These are phyloP conservation scores for Acacia concinna DNA, from an alignment of 331 rosid genomes.

Conservation along the genomic window DNA sequence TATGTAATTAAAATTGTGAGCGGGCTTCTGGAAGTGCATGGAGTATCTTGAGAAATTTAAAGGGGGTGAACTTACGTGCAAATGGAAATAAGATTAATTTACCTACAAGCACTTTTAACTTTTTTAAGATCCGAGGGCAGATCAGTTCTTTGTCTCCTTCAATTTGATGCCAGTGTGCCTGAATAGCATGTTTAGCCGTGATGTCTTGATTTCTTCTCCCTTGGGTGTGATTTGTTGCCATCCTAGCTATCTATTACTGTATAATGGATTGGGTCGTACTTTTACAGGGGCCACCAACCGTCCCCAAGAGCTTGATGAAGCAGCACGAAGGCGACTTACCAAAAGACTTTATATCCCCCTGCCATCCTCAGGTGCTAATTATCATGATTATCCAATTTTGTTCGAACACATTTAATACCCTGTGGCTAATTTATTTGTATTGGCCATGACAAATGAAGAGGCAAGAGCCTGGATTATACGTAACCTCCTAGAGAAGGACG, in stretches of 20 bases:
- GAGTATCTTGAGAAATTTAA: too few species aligned
- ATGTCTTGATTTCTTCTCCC: neutral
- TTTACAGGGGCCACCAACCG: slow-evolving; percentile 91
- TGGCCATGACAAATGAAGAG: slow-evolving; percentile 54
- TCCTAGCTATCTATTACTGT: slow-evolving; percentile 4
- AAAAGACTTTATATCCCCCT: slow-evolving; percentile 91
- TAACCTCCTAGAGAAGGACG: slow-evolving; percentile 64
- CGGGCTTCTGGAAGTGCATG: neutral
- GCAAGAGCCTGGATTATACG: slow-evolving; percentile 69
- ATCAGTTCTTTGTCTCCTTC: too few species aligned
- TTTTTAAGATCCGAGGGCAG: too few species aligned
- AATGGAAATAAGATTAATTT: too few species aligned
- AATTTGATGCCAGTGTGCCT: slow-evolving; percentile 7
- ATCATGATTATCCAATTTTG: slow-evolving; percentile 7
- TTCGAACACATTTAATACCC: slow-evolving; percentile 14
- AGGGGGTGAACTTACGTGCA: too few species aligned
- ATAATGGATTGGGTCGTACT: slow-evolving; percentile 26
- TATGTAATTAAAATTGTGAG: neutral
- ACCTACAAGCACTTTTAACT: too few species aligned
- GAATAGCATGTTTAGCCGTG: neutral
- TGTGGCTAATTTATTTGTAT: slow-evolving; percentile 32
- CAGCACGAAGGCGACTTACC: slow-evolving; percentile 92
- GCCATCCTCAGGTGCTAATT: slow-evolving; percentile 74
- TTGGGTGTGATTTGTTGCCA: neutral
- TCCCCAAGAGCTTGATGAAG: slow-evolving; percentile 98